Evolutionary conservation across 352 stramenopile species (phyloP), one percentile per base, ranked within the genome.

Genomic region (Globisporangium echinulatum): DNA sequence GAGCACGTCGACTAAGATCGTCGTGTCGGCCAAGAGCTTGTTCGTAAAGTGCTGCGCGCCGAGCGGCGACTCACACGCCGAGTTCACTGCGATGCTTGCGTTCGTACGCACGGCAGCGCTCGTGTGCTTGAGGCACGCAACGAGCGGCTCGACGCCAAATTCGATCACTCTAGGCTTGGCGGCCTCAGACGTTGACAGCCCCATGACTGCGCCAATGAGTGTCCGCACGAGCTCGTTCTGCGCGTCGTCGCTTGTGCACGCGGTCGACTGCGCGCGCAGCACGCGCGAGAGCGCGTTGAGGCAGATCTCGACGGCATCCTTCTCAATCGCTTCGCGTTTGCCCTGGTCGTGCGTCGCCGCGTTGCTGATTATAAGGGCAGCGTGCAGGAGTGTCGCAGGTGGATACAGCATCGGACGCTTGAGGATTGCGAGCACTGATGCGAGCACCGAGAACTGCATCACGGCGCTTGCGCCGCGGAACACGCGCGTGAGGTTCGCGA

Each of bases 91-190:
- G 38, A 88, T 79, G 8, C 54, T 68, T 5, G 80, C 77, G 51
- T 88, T 90, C n/a, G 67, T 55, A 11, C 71, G 66, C 47, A 90
- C 65, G 2, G 68, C 61, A 0, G 58, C 11, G 19, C 59, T 75
- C 7, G 58, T 55, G 58, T 90, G 76, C 33, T 72, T 72, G 33
- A 92, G 59, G 56, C 82, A 92, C 43, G 67, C 68, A 7, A 71
- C 69, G 5, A 92, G 66, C 43, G 78, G 77, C 56, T 88, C 75
- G 50, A 89, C 76, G n/a, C 77, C 82, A 43, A 82, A 83, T 59
- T 88, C 77, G 59, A 92, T 67, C 46, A 92, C 67, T 7, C 71
- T 73, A 19, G 79, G 67, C 58, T 90, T 92, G 52, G 82, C 82
- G 17, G 79, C 71, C 55, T 92, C 80, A 5, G 69, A 72, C 0